Percentiles rank a stretch among this genome's conserved stretches.
phyloP scores from a whole-genome alignment of 2,329 filamentous ascomycete species.

The Alternaria sp. region DNA sequence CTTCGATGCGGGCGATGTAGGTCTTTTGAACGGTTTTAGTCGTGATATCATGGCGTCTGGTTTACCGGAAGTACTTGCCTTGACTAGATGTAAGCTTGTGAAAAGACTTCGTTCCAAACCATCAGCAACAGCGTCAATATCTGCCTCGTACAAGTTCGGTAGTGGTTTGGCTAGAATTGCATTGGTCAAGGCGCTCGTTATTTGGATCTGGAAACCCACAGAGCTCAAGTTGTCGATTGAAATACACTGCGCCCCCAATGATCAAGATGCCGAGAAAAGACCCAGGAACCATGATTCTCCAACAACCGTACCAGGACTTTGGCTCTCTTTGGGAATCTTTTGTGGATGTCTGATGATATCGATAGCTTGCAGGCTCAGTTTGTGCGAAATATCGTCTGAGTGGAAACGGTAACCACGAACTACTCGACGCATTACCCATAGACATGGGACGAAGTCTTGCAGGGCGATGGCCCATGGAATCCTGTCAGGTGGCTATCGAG shows the following conservation, averaged over 20 bases:
- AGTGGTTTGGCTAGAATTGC: no score
- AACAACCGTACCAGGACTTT: neutral
- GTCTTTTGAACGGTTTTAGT: neutral
- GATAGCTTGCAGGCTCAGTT: neutral
- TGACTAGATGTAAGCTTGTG: neutral
- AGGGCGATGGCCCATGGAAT: no score
- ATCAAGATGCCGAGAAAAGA: neutral
- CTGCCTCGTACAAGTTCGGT: neutral
- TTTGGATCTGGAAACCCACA: neutral
- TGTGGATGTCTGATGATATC: neutral
- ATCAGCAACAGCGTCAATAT: neutral
- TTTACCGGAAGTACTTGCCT: neutral
- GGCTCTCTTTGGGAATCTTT: neutral
- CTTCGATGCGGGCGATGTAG: neutral
- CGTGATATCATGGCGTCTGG: no score
- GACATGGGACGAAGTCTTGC: neutral
- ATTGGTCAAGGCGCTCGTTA: no score
- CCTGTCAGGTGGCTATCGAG: no score
- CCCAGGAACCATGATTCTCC: neutral
- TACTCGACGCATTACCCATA: neutral
- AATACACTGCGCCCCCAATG: neutral
- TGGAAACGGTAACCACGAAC: neutral
- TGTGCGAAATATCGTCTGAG: neutral
- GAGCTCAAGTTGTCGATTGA: neutral
- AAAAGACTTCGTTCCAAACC: neutral